These are phyloP conservation scores for Arthroderma sp. DNA, from an alignment of 2,329 filamentous ascomycete species.

Conservation along the genomic window DNA sequence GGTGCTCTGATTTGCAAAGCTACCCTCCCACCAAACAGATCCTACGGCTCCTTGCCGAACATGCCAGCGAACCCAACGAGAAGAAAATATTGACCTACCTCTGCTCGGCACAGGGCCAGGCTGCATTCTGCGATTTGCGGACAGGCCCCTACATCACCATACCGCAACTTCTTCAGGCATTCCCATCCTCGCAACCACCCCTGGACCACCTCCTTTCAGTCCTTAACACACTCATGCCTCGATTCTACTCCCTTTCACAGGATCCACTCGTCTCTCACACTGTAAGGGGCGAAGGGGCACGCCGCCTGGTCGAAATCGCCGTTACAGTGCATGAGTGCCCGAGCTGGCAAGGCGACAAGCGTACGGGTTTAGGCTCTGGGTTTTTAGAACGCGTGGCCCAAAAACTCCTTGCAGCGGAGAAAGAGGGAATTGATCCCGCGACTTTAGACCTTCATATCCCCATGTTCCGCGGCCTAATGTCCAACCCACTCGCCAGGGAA, in stretches of 20 bases:
- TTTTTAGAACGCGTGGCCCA: slow-evolving; percentile 80
- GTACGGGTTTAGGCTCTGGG: slow-evolving; percentile 80
- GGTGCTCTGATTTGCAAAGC: slow-evolving; percentile 89
- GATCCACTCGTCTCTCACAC: slow-evolving; percentile 73
- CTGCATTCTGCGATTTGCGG: slow-evolving; percentile 83
- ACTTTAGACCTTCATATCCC: slow-evolving; percentile 60
- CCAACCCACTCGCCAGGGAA: slow-evolving; percentile 82
- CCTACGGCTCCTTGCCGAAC: slow-evolving; percentile 72
- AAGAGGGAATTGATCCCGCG: slow-evolving; percentile 39
- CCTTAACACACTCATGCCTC: slow-evolving; percentile 82
- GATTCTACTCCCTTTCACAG: slow-evolving; percentile 96
- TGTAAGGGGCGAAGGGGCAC: slow-evolving; percentile 54
- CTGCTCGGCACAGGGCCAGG: slow-evolving; percentile 79
- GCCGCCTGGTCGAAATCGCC: slow-evolving; percentile 85
- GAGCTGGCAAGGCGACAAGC: slow-evolving; percentile 59
- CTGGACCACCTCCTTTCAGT: slow-evolving; percentile 68
- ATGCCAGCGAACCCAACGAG: slow-evolving; percentile 67
- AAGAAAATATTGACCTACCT: slow-evolving; percentile 79
- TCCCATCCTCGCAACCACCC: slow-evolving; percentile 81
- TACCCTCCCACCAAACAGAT: slow-evolving; percentile 82
- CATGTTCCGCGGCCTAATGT: slow-evolving; percentile 98
- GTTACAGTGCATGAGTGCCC: slow-evolving; percentile 82
- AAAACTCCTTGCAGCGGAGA: slow-evolving; percentile 55
- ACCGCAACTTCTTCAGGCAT: slow-evolving; percentile 74
- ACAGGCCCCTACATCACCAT: slow-evolving; percentile 78